Evolutionary conservation across 441 rosid genomes (phyloP).

Genomic region (Bruguiera hainesii): DNA sequence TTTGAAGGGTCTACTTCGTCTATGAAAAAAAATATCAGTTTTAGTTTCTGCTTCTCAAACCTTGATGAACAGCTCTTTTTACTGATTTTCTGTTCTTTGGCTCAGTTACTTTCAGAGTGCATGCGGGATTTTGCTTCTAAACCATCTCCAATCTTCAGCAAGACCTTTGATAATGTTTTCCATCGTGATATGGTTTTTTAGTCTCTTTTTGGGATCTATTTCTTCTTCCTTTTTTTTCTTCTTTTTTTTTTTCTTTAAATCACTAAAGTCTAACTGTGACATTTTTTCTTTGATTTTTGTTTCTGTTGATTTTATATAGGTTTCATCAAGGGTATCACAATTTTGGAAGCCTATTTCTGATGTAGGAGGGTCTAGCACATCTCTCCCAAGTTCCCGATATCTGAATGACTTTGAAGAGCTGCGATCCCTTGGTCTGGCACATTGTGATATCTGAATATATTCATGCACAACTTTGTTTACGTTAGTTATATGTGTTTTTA

Average conservation of each 20-base stretch:
- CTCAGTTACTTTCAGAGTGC: conserved; percentile 74
- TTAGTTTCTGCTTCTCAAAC: conserved; percentile 7
- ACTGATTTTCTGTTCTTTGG: conserved; percentile 25
- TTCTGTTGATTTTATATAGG: conserved; percentile 38
- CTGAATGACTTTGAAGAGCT: conserved; percentile 96
- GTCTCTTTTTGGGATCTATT: conserved; percentile 11
- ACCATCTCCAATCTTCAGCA: conserved; percentile 62
- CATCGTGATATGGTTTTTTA: conserved; percentile 55
- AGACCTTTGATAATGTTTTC: conserved; percentile 75
- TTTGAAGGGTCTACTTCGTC: conserved; percentile 14
- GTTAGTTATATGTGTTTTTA: neutral
- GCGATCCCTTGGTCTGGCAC: conserved; percentile 71
- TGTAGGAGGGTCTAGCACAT: conserved; percentile 44
- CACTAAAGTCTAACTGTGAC: conserved; percentile 15
- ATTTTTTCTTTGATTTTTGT: conserved; percentile 22
- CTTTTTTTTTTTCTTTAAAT: conserved; percentile 2
- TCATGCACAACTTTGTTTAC: neutral
- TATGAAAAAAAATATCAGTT: conserved; percentile 1
- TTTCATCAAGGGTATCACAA: conserved; percentile 71
- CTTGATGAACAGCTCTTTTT: conserved; percentile 24
- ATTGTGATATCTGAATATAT: conserved; percentile 1
- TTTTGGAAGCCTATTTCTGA: conserved; percentile 83
- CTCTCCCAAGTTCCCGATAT: conserved; percentile 81
- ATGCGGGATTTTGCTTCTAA: conserved; percentile 67
- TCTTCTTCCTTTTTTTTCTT: neutral